Evolutionary conservation across 208 protist species (phyloP).

Genomic region (Leishmania mexicana): DNA sequence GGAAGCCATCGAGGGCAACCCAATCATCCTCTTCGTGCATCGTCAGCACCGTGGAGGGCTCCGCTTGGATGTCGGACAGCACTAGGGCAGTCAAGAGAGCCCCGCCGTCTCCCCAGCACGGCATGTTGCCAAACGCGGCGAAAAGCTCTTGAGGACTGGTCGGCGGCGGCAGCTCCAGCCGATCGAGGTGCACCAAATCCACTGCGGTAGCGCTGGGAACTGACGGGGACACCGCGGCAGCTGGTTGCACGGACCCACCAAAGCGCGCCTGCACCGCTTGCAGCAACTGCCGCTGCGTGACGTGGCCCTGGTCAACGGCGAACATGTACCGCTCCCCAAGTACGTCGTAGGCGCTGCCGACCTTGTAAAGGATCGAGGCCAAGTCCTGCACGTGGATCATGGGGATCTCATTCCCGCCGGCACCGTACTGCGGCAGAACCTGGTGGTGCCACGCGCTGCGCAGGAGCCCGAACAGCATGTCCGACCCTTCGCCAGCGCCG

Average conservation of each 20-base stretch:
- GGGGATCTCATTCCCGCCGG: conserved; percentile 87
- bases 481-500: conserved; percentile 80
- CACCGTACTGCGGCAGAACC: conserved; percentile 69
- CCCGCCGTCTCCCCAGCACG: conserved; percentile 26
- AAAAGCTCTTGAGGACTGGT: conserved; percentile 12
- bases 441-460: conserved; percentile 81
- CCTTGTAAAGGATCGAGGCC: conserved; percentile 64
- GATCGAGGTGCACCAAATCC: conserved; percentile 22
- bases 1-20: conserved; percentile 79
- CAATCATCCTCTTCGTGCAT: conserved; percentile 80
- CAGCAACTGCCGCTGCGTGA: conserved; percentile 82
- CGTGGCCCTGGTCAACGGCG: conserved; percentile 87
- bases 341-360: conserved; percentile 75
- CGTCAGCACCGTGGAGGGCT: conserved; percentile 57
- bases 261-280: conserved; percentile 60
- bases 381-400: conserved; percentile 95
- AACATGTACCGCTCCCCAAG: conserved; percentile 91
- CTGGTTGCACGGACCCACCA: conserved; percentile 52
- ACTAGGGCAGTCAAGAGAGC: conserved; percentile 27
- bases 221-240: neutral
- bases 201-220: neutral
- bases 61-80: conserved; percentile 75
- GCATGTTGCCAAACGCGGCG: conserved; percentile 21
- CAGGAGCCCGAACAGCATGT: conserved; percentile 56
- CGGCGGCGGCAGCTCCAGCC: conserved; percentile 22